Conservation (phyloP, 1,284 basidiomycete species). For the Melanopsichium pennsylvanicum region DNA sequence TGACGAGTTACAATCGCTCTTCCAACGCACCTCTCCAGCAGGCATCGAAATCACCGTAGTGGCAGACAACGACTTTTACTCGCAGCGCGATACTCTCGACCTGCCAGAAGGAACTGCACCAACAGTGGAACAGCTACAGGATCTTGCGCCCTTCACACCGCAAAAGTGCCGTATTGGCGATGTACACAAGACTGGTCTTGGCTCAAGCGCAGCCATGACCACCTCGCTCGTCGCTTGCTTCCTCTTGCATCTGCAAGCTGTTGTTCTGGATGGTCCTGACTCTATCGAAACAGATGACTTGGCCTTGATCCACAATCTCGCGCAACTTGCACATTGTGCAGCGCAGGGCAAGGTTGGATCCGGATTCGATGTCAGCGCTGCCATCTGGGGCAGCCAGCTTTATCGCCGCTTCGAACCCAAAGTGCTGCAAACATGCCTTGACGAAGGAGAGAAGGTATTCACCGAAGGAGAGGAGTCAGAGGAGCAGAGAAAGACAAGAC, state of each 20-base stretch:
- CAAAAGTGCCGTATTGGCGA: constrained; percentile 69
- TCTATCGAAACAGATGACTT: constrained; percentile 43
- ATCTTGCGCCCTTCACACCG: constrained; percentile 75
- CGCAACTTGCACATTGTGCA: constrained; percentile 93
- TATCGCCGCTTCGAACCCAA: constrained; percentile 86
- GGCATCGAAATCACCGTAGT: constrained; percentile 80
- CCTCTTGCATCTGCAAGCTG: constrained; percentile 78
- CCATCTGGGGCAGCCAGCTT: constrained; percentile 91
- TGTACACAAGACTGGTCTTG: constrained; percentile 97
- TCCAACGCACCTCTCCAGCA: constrained; percentile 42
- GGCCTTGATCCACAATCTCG: constrained; percentile 80
- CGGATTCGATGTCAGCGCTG: constrained; percentile 94
- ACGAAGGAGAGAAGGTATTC: constrained; percentile 38
- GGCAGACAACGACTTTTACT: constrained; percentile 98
- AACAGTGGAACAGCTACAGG: constrained; percentile 66
- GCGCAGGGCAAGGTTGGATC: constrained; percentile 98
- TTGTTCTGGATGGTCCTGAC: constrained; percentile 28
- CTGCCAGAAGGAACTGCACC: constrained; percentile 43
- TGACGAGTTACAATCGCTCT: constrained; percentile 8
- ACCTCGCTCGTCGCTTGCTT: constrained; percentile 90
- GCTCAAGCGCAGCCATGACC: constrained; percentile 94
- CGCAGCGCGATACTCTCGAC: constrained; percentile 76
- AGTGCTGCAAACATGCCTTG: constrained; percentile 48
- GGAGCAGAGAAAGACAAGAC: constrained; percentile 9
- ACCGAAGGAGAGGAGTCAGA: constrained; percentile 45